Evolutionary conservation across 495 filamentous ascomycete genomes (phyloP).

Genomic region (Talaromyces proteolyticus): DNA sequence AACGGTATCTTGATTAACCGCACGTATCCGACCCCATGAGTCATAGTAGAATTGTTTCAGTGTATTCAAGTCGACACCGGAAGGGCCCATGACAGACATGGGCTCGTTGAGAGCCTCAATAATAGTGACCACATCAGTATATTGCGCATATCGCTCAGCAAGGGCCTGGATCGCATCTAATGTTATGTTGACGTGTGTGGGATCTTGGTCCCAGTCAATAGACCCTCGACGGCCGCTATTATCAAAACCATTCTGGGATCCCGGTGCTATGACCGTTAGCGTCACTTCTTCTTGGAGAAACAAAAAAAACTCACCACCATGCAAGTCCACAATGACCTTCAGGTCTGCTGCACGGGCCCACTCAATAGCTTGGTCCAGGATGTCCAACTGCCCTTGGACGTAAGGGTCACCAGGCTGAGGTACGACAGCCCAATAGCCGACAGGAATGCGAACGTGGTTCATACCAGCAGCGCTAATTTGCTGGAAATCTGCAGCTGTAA

Average conservation of each 20-base stretch:
- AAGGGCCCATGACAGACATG: conserved; percentile 38
- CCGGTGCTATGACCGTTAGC: conserved; percentile 47
- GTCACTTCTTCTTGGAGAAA: not conserved
- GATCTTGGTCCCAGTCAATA: conserved; percentile 56
- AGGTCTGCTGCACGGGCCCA: conserved; percentile 62
- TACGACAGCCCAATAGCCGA: conserved; percentile 71
- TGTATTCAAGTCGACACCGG: conserved; percentile 40
- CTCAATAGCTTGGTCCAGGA: conserved; percentile 57
- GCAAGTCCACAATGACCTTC: conserved; percentile 65
- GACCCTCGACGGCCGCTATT: conserved; percentile 63
- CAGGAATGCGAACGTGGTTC: conserved; percentile 73
- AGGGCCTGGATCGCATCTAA: conserved; percentile 53
- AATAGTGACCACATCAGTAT: conserved; percentile 59
- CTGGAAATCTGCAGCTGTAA: conserved; percentile 61
- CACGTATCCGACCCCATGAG: conserved; percentile 49
- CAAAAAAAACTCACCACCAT: conserved; percentile 48
- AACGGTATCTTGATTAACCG: conserved; percentile 44
- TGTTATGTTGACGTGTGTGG: conserved; percentile 49
- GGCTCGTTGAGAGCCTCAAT: conserved; percentile 75
- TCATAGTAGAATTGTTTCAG: conserved; percentile 62
- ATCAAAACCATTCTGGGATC: conserved; percentile 79
- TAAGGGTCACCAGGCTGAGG: conserved; percentile 60
- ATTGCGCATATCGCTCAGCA: conserved; percentile 50
- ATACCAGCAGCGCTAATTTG: conserved; percentile 59
- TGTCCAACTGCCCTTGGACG: conserved; percentile 64